These are phyloP conservation scores for Coemansia sp. DNA, from an alignment of 371 early-diverging fungal genomes.

Conservation along the genomic window DNA sequence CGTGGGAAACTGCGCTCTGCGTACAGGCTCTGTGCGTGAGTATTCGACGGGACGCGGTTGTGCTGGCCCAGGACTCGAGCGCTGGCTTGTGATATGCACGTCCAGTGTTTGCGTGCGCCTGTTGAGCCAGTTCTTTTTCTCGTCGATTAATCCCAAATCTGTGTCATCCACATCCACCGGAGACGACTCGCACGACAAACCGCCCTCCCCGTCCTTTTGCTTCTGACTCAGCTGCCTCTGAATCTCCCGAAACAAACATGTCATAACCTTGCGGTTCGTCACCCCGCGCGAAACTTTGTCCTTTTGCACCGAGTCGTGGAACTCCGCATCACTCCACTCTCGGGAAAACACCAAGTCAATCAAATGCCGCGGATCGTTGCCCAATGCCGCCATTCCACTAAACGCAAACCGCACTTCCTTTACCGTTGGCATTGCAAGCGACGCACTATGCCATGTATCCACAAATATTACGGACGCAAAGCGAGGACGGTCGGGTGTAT, in stretches of 20 bases:
- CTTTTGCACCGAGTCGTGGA: background rate
- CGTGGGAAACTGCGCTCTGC: background rate
- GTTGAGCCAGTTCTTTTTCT: background rate
- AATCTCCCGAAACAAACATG: constrained; percentile 28
- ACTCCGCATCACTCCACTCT: constrained; percentile 26
- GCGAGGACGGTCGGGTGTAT: background rate
- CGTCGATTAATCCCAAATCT: background rate
- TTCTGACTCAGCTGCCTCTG: constrained; percentile 8
- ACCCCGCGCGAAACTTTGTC: background rate
- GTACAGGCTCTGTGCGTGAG: background rate
- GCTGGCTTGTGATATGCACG: background rate
- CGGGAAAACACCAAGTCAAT: constrained; percentile 47
- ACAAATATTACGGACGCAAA: constrained; percentile 43
- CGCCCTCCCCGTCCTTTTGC: background rate
- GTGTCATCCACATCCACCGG: background rate
- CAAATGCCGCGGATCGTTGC: constrained; percentile 38
- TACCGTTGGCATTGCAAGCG: constrained; percentile 43
- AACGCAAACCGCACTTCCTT: constrained; percentile 46
- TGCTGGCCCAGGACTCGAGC: background rate
- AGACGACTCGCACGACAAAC: background rate
- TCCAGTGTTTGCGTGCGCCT: background rate
- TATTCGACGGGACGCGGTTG: background rate
- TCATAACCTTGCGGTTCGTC: constrained; percentile 29
- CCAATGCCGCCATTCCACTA: constrained; percentile 48
- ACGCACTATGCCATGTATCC: constrained; percentile 50